These are phyloP conservation scores for Madurella fahalii DNA, from an alignment of 2,329 filamentous ascomycete species.

Conservation along the genomic window DNA sequence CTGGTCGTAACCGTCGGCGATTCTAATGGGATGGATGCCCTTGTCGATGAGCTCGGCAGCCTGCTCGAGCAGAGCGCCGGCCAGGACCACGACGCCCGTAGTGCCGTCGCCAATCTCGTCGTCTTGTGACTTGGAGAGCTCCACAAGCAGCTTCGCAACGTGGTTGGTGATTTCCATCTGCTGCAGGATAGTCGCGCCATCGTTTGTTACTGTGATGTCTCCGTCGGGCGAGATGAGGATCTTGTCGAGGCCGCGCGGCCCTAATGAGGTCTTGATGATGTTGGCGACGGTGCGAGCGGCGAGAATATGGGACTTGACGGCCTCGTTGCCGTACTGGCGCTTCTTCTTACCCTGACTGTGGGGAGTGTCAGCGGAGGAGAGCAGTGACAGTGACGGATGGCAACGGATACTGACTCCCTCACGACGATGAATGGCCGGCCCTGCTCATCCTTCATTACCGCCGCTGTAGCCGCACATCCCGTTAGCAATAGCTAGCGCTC, in stretches of 20 bases:
- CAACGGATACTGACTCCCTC: conserved; percentile 68
- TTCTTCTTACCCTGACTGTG: conserved; percentile 92
- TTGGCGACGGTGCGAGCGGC: conserved; percentile 93
- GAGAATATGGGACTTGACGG: conserved; percentile 96
- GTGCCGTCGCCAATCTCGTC: conserved; percentile 99
- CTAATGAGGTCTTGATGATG: conserved; percentile 95
- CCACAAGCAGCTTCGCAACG: conserved; percentile 92
- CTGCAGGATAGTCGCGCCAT: conserved; percentile 93
- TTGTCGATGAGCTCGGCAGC: conserved; percentile 98
- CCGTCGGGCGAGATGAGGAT: conserved; percentile 98
- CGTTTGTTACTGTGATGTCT: conserved; percentile 98
- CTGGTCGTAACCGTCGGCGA: conserved; percentile 96
- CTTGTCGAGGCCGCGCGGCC: conserved; percentile 94
- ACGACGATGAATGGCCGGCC: conserved; percentile 97
- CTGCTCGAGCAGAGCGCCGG: conserved; percentile 91
- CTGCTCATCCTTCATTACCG: conserved; percentile 93
- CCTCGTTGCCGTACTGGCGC: conserved; percentile 92
- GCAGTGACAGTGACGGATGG: not conserved
- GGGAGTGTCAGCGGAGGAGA: conserved; percentile 22
- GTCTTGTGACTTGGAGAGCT: conserved; percentile 97
- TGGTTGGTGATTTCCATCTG: conserved; percentile 99
- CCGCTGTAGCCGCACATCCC: conserved; percentile 40
- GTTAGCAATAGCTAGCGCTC: conserved; percentile 16
- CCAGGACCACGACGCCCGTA: conserved; percentile 93
- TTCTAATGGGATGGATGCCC: conserved; percentile 97